Evolutionary conservation across 2,329 filamentous ascomycete genomes (phyloP), one percentile per base, ranked within the genome.

Genomic region (Diaporthe sp.): DNA sequence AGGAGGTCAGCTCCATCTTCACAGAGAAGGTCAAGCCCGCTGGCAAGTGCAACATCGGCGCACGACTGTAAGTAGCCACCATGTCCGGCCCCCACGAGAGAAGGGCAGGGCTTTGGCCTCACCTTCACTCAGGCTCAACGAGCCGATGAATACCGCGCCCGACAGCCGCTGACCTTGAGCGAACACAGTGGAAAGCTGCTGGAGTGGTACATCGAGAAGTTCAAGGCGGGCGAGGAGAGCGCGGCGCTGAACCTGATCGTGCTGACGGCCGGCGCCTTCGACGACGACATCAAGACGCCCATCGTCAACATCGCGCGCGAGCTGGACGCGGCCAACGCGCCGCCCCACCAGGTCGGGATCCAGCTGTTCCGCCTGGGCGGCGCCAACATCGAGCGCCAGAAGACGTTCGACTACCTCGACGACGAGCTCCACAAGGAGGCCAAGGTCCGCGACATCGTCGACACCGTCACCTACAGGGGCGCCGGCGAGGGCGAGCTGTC

Each of bases 131-230:
- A 12, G 49, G 8, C 22, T n/a, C 49, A 6, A 42, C 49, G 34
- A 13, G n/a, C 6, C 65, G 7, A 8, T 22, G 12, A 44, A 12
- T 13, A 3, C 15, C 8, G 2, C 8, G 0, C 15, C 2, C 42
- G 44, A 39, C 31, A 37, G 34, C n/a, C 44, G 34, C 71, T 73
- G 31, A 73, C 58, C 39, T n/a, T 8, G 25, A n/a, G 13, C 39
- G n/a, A 42, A 53, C 22, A 22, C 49, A 73, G 71, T n/a, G 71
- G 71, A 7, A 79, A 78, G 78, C 72, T 80, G 39, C 71, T 81
- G 39, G 49, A 76, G 13, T 81, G 80, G 80, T 81, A 81, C 77
- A 65, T 80, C 37, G 79, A 80, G 74, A 78, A 79, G 79, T 78
- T 80, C n/a, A 77, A 77, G 72, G 68, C 72, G 4, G 79, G 80